Evolutionary conservation across 2,329 filamentous ascomycete genomes (phyloP).

Genomic region (Colletotrichum australisinense): DNA sequence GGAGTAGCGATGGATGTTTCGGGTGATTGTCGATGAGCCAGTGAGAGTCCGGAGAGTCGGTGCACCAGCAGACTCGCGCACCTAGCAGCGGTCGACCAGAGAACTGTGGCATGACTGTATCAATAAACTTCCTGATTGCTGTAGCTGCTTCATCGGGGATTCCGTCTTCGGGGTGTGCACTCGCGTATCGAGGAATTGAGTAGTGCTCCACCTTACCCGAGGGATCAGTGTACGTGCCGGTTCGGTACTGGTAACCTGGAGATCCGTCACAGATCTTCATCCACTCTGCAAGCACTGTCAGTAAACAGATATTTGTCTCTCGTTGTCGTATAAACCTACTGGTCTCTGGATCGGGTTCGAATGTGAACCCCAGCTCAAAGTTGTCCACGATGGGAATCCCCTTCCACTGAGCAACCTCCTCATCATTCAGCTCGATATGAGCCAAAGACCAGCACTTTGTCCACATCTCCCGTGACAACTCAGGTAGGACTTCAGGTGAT

Average conservation of each 20-base stretch:
- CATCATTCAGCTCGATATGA: conserved; percentile 15
- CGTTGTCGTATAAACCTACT: background rate
- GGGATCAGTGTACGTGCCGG: conserved; percentile 23
- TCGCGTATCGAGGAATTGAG: conserved; percentile 35
- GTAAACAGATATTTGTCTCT: background rate
- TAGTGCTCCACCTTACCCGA: conserved; percentile 27
- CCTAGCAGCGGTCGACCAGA: conserved; percentile 39
- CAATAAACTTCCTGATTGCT: conserved; percentile 30
- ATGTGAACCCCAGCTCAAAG: conserved; percentile 37
- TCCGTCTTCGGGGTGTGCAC: conserved; percentile 28
- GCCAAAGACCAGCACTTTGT: conserved; percentile 30
- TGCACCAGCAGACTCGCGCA: conserved; percentile 46
- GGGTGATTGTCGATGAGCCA: conserved; percentile 44
- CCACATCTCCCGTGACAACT: conserved; percentile 23
- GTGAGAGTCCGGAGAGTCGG: conserved; percentile 47
- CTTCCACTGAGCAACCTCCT: conserved; percentile 20
- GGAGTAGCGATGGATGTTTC: conserved; percentile 32
- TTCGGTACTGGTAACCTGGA: conserved; percentile 33
- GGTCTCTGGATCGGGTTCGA: conserved; percentile 35
- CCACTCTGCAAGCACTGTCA: conserved; percentile 4
- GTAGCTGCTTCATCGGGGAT: conserved; percentile 33
- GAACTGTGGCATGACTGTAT: conserved; percentile 40
- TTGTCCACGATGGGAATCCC: conserved; percentile 31
- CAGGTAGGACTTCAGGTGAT: conserved; percentile 17
- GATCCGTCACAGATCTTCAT: conserved; percentile 38